phyloP scores from a whole-genome alignment of 768 basidiomycete species.

The Russula foetens region DNA sequence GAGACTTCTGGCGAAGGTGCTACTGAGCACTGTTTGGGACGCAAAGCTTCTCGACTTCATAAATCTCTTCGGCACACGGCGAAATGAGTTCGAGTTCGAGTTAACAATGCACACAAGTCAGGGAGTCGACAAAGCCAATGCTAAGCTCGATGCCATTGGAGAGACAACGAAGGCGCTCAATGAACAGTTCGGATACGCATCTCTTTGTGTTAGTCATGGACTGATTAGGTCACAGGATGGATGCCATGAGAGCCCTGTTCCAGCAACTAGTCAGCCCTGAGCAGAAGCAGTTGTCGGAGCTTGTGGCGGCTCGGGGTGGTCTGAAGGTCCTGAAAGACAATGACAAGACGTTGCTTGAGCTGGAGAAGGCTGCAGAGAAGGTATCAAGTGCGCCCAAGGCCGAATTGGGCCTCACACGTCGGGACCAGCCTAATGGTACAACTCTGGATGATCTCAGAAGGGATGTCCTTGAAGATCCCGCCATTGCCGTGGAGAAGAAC shows the following conservation, averaged over 20 bases:
- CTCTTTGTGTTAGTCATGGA: background rate
- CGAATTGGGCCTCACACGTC: background rate
- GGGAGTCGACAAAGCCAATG: slow-evolving; percentile 7
- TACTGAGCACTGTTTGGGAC: slow-evolving; percentile 26
- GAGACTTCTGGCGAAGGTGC: slow-evolving; percentile 24
- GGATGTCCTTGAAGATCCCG: slow-evolving; percentile 22
- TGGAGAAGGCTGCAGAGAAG: slow-evolving; percentile 19
- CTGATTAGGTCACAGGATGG: slow-evolving; percentile 14
- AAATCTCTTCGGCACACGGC: slow-evolving; percentile 21
- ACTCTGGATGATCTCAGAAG: slow-evolving; percentile 7
- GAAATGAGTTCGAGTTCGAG: slow-evolving; percentile 25
- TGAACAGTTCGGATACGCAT: slow-evolving; percentile 12
- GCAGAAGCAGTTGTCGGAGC: slow-evolving; percentile 3
- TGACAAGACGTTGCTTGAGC: slow-evolving; percentile 17
- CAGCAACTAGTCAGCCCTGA: slow-evolving; percentile 15
- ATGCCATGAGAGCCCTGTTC: slow-evolving; percentile 13
- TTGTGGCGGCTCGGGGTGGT: slow-evolving; percentile 23
- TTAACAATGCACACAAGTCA: slow-evolving; percentile 25
- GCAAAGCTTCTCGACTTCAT: slow-evolving; percentile 22
- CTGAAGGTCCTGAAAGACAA: slow-evolving; percentile 15
- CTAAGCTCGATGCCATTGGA: slow-evolving; percentile 11
- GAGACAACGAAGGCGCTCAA: slow-evolving; percentile 11
- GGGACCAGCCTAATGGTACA: background rate
- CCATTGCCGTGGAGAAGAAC: slow-evolving; percentile 20
- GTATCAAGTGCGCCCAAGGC: background rate